A percentile compares a stretch with the other conserved stretches of the same genome.
These are phyloP conservation scores for Rhodotorula sp. DNA, from an alignment of 1,284 basidiomycete species.

Conservation along the genomic window DNA sequence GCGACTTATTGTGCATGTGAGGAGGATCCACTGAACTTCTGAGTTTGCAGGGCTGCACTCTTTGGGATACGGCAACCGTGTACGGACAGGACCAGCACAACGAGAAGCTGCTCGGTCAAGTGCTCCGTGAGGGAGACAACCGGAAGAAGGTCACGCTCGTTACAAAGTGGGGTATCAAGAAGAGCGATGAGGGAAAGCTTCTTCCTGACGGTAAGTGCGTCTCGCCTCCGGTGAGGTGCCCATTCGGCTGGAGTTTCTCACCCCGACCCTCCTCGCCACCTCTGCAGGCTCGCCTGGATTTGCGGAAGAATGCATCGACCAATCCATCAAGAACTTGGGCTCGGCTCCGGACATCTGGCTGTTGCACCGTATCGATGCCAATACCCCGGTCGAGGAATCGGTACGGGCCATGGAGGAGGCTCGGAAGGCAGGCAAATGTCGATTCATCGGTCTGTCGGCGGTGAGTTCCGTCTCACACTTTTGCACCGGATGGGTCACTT, in stretches of 20 bases:
- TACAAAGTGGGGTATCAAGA: slow-evolving; percentile 31
- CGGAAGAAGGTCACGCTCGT: slow-evolving; percentile 24
- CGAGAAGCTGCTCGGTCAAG: slow-evolving; percentile 23
- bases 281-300: slow-evolving; percentile 8
- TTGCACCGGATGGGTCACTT: too few relatives aligned
- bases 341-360: slow-evolving; percentile 21
- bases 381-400: slow-evolving; percentile 50
- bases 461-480: too few relatives aligned
- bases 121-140: slow-evolving; percentile 20
- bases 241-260: too few relatives aligned
- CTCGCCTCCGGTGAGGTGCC: too few relatives aligned
- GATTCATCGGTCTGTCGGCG: slow-evolving; percentile 54
- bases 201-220: slow-evolving; percentile 2
- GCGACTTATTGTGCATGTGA: too few relatives aligned
- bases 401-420: slow-evolving; percentile 51
- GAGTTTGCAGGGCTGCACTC: slow-evolving; percentile 19
- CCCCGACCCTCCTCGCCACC: too few relatives aligned
- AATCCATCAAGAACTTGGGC: slow-evolving; percentile 17
- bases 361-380: slow-evolving; percentile 26
- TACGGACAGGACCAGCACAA: slow-evolving; percentile 20
- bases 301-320: slow-evolving; percentile 6
- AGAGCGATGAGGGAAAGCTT: neutral
- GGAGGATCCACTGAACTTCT: neutral
- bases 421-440: slow-evolving; percentile 60
- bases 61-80: slow-evolving; percentile 37